phyloP scores from a whole-genome alignment of 139 green algal species.

The Eudorina sp. region DNA sequence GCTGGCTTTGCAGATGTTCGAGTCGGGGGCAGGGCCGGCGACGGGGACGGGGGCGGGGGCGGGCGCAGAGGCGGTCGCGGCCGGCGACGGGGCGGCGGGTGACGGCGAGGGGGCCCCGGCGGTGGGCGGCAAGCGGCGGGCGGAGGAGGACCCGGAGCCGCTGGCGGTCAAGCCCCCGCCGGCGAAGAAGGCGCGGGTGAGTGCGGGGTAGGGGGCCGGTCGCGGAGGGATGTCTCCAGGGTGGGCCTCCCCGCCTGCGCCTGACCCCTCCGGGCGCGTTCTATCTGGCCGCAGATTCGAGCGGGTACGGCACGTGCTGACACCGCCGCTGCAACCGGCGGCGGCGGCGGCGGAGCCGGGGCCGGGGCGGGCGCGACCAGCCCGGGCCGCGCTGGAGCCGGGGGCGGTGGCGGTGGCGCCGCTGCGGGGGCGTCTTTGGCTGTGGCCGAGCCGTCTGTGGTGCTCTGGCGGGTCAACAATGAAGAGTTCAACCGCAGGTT shows the following conservation, averaged over 20 bases:
- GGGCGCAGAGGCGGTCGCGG: background rate
- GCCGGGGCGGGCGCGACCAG: background rate
- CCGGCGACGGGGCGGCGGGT: background rate
- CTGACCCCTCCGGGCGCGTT: background rate
- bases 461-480: conserved; percentile 77
- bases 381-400: too few relatives aligned
- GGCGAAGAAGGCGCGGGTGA: conserved; percentile 36
- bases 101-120: background rate
- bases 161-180: conserved; percentile 10
- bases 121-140: conserved; percentile 4
- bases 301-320: conserved; percentile 6
- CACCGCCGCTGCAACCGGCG: background rate
- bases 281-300: conserved; percentile 16
- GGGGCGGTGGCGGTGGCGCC: background rate
- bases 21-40: background rate
- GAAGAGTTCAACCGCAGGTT: conserved; percentile 84
- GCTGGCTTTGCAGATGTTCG: conserved; percentile 30
- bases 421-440: background rate
- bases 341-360: background rate
- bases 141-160: background rate
- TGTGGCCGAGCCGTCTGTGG: background rate
- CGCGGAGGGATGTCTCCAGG: background rate
- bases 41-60: background rate
- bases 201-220: background rate
- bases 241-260: background rate